A percentile compares a stretch with the other conserved stretches of the same genome.
These are phyloP conservation scores for Fraxinus sp. DNA, from an alignment of 305 asterid genomes.

Conservation along the genomic window DNA sequence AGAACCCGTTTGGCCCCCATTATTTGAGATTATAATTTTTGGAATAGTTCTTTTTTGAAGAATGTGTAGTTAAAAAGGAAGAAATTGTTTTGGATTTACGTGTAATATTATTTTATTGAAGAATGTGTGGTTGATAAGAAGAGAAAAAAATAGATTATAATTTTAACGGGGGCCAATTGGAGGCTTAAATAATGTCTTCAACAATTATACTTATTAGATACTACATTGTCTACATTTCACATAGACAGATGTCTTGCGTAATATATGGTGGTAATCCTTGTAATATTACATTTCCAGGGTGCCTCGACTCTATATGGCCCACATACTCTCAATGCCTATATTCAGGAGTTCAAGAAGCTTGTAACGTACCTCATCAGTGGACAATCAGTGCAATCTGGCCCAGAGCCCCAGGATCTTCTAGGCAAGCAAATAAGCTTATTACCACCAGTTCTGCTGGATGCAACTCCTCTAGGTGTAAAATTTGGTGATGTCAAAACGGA, in stretches of 20 bases:
- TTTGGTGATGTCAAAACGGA: constrained; percentile 74
- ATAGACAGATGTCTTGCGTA: background rate
- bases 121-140: background rate
- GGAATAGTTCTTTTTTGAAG: background rate
- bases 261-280: background rate
- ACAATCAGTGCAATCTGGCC: constrained; percentile 59
- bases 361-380: constrained; percentile 57
- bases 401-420: constrained; percentile 79
- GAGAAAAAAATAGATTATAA: no score
- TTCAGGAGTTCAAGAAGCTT: constrained; percentile 79
- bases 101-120: background rate
- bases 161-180: no score
- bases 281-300: constrained; percentile 47
- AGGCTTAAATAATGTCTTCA: background rate
- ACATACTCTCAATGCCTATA: constrained; percentile 85
- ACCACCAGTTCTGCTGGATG: constrained; percentile 69
- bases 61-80: background rate
- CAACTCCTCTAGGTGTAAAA: constrained; percentile 61
- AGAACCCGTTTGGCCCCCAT: background rate
- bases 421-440: constrained; percentile 73
- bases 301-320: constrained; percentile 94
- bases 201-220: background rate
- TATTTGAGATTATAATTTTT: no score
- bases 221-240: background rate
- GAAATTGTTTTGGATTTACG: background rate